phyloP scores from a whole-genome alignment of 1,284 basidiomycete genomes.

The Ceratobasidium sp. region DNA sequence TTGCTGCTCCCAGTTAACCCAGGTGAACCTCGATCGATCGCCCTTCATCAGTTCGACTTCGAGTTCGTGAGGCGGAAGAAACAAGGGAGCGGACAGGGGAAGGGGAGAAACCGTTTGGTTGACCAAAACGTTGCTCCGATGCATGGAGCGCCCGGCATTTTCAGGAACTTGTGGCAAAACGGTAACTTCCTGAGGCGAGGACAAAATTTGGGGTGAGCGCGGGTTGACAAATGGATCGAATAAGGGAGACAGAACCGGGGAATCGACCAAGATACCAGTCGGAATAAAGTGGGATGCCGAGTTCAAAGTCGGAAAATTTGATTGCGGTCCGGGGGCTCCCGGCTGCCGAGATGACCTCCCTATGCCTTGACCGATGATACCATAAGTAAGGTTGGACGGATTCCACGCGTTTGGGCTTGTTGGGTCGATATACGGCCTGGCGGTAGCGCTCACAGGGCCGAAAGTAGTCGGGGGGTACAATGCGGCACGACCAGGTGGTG shows the following conservation, averaged over 20 bases:
- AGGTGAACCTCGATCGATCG: not conserved
- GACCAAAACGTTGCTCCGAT: not conserved
- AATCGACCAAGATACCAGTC: not conserved
- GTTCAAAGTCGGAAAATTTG: not conserved
- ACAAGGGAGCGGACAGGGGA: not conserved
- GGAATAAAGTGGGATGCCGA: not conserved
- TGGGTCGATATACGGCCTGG: not conserved
- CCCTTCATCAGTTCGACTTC: not conserved
- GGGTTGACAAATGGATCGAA: not conserved
- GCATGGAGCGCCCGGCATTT: not conserved
- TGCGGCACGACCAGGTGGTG: not conserved
- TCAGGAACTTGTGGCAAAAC: not conserved
- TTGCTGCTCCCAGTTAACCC: constrained; percentile 22
- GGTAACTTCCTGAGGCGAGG: not conserved
- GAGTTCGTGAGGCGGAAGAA: not conserved
- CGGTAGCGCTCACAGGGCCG: not conserved
- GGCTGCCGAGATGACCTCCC: not conserved
- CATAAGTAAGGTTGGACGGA: not conserved
- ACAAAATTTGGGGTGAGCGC: not conserved
- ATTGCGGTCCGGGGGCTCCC: not conserved
- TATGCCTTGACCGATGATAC: not conserved
- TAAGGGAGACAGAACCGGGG: not conserved
- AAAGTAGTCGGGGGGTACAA: not conserved
- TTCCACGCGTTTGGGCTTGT: not conserved
- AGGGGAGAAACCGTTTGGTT: not conserved